Conservation (phyloP, 108 stramenopile species). For the Pseudonitzschia pungens region DNA sequence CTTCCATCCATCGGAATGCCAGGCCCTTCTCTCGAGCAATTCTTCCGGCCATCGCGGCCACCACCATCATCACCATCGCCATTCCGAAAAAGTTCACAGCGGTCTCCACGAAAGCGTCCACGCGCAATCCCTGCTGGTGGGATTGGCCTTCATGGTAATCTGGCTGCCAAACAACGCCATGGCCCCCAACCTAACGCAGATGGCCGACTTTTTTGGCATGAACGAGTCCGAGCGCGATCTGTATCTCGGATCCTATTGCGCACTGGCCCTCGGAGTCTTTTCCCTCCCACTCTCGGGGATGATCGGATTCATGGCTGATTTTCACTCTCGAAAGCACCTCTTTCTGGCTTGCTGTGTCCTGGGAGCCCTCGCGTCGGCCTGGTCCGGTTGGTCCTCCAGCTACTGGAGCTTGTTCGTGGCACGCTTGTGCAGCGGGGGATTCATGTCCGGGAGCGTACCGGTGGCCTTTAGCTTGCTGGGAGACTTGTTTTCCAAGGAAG, state of each 20-base stretch:
- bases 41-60: background rate
- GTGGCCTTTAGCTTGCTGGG: slow-evolving; percentile 72
- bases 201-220: slow-evolving; percentile 50
- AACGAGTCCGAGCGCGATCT: slow-evolving; percentile 57
- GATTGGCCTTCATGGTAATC: slow-evolving; percentile 60
- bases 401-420: slow-evolving; percentile 47
- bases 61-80: background rate
- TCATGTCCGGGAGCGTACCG: slow-evolving; percentile 67
- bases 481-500: slow-evolving; percentile 62
- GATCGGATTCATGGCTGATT: slow-evolving; percentile 67
- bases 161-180: slow-evolving; percentile 72
- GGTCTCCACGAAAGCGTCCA: slow-evolving; percentile 48
- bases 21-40: slow-evolving; percentile 4
- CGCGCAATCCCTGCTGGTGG: slow-evolving; percentile 61
- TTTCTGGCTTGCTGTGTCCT: slow-evolving; percentile 48
- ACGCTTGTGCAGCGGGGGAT: slow-evolving; percentile 56
- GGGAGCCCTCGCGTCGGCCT: slow-evolving; percentile 41
- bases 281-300: slow-evolving; percentile 56
- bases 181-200: slow-evolving; percentile 73
- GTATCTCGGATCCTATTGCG: slow-evolving; percentile 62
- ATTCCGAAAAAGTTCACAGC: background rate
- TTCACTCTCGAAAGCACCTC: slow-evolving; percentile 50
- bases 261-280: slow-evolving; percentile 63
- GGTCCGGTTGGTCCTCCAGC: slow-evolving; percentile 38
- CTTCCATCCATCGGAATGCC: background rate